Conservation (phyloP, 768 basidiomycete species). For the Agrocybe pediades region DNA sequence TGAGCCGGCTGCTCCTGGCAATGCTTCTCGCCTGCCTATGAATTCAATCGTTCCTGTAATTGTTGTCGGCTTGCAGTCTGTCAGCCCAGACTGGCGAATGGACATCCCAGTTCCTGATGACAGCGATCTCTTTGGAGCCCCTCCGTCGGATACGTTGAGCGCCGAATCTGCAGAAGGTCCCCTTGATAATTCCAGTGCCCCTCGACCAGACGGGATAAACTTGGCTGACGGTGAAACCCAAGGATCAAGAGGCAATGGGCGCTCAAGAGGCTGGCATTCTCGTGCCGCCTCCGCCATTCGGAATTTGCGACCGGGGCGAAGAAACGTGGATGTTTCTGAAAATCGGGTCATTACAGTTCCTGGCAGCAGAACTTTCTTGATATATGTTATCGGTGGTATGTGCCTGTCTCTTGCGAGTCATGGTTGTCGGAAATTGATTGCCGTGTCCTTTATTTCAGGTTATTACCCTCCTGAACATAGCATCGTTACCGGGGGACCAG, state of each 20-base stretch:
- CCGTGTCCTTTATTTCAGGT: constrained; percentile 43
- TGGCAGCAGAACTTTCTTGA: constrained; percentile 77
- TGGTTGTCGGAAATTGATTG: not conserved
- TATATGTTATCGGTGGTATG: constrained; percentile 86
- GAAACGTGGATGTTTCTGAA: constrained; percentile 20
- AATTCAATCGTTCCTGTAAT: constrained; percentile 78
- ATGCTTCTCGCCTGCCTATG: constrained; percentile 12
- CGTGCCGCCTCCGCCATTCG: constrained; percentile 66
- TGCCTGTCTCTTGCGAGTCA: constrained; percentile 7
- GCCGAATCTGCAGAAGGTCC: constrained; percentile 11
- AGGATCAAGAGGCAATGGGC: constrained; percentile 13
- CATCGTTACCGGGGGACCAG: constrained; percentile 76
- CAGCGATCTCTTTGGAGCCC: constrained; percentile 18
- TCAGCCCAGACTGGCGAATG: constrained; percentile 48
- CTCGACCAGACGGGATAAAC: constrained; percentile 12
- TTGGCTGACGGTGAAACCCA: constrained; percentile 3
- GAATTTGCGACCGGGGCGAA: constrained; percentile 47
- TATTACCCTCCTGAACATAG: constrained; percentile 91
- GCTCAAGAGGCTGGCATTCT: constrained; percentile 50
- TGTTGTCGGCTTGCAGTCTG: constrained; percentile 80
- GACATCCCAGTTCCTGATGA: constrained; percentile 22
- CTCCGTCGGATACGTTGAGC: constrained; percentile 8
- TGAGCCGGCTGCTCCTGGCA: not conserved
- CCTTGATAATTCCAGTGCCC: constrained; percentile 9
- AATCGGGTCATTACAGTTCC: constrained; percentile 17